Conservation (phyloP, 225 moss, liverwort and hornwort genomes). For the Pseudisothecium myosuroides region DNA sequence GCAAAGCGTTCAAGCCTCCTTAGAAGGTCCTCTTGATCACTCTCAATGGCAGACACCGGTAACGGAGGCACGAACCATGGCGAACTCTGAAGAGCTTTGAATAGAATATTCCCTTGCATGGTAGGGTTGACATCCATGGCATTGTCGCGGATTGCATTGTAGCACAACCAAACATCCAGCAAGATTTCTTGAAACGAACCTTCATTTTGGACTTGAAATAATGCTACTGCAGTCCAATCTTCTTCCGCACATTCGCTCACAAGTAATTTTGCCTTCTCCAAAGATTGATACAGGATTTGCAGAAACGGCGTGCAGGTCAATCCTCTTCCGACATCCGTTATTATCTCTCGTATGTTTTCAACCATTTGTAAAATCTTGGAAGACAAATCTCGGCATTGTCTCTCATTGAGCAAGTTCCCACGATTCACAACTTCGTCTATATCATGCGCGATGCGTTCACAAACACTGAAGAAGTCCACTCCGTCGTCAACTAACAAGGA, state of each 20-base stretch:
- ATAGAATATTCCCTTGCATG: fast-evolving
- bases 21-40: background rate
- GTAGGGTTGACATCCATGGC: background rate
- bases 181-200: background rate
- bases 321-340: background rate
- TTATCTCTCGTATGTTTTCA: background rate
- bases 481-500: background rate
- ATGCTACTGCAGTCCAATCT: background rate
- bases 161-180: fast-evolving
- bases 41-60: background rate
- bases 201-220: background rate
- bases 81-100: fast-evolving
- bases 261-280: background rate
- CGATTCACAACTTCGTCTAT: background rate
- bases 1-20: background rate
- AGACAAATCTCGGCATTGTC: background rate
- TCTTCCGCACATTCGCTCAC: background rate
- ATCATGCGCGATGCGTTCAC: background rate
- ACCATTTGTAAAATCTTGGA: background rate
- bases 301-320: background rate
- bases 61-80: fast-evolving
- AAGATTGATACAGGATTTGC: background rate
- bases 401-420: background rate
- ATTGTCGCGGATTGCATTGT: fast-evolving
- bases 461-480: background rate